These are phyloP conservation scores for Candida pseudoviswanathii DNA, from an alignment of 1,139 yeast species.

Conservation along the genomic window DNA sequence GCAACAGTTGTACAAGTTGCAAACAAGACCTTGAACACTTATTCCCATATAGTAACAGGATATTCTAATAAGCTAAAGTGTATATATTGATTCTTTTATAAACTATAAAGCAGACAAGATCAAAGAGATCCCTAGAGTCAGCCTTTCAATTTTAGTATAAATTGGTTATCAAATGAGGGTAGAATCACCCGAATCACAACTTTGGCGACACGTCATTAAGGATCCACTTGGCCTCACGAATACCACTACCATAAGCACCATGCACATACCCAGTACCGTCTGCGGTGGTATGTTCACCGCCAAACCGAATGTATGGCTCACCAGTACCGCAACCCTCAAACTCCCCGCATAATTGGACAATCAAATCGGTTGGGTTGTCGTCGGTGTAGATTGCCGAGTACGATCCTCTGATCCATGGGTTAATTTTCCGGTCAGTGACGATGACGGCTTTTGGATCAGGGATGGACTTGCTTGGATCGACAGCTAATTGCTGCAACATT, in stretches of 20 bases:
- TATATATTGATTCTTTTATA: too few relatives aligned
- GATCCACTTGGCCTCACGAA: conserved; percentile 63
- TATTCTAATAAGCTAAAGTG: too few relatives aligned
- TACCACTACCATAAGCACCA: conserved; percentile 74
- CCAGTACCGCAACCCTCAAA: conserved; percentile 49
- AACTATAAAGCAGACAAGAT: too few relatives aligned
- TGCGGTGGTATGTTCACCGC: conserved; percentile 79
- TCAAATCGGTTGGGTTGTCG: conserved; percentile 66
- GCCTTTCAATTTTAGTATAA: too few relatives aligned
- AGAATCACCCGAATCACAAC: too few relatives aligned
- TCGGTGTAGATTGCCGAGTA: conserved; percentile 69
- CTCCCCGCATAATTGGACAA: conserved; percentile 53
- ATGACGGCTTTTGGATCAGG: conserved; percentile 55
- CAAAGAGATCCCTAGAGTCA: too few relatives aligned
- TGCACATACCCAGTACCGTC: conserved; percentile 88
- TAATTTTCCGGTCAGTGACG: conserved; percentile 69
- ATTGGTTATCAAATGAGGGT: too few relatives aligned
- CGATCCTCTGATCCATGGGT: conserved; percentile 72
- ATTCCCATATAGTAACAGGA: too few relatives aligned
- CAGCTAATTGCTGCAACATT: conserved; percentile 31
- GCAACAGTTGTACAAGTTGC: too few relatives aligned
- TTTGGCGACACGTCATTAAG: too few relatives aligned
- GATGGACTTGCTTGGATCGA: conserved; percentile 13
- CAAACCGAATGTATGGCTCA: conserved; percentile 60
- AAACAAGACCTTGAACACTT: too few relatives aligned